Percentiles rank a stretch among this genome's conserved stretches.
These are phyloP conservation scores for Zygnema circumcarinatum DNA, from an alignment of 139 green algal species.

Conservation along the genomic window DNA sequence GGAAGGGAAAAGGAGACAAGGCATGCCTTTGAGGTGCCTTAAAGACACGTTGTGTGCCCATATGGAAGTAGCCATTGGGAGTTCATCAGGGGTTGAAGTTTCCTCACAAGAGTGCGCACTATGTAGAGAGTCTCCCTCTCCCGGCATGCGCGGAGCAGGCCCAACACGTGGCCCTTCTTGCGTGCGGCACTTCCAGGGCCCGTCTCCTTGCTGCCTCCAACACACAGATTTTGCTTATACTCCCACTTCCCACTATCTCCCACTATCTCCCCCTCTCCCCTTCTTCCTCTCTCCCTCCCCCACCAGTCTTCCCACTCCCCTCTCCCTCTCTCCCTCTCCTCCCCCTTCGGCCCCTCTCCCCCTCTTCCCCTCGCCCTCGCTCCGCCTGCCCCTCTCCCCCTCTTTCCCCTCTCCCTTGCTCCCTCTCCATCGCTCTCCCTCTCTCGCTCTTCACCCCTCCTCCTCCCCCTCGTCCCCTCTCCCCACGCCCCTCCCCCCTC, in stretches of 20 bases:
- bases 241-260: background rate
- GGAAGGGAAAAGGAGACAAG: background rate
- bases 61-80: background rate
- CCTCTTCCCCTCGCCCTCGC: background rate
- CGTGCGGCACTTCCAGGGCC: constrained; percentile 27
- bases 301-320: constrained; percentile 14
- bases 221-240: background rate
- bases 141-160: constrained; percentile 46
- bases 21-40: background rate
- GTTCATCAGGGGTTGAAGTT: background rate
- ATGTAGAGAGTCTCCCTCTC: constrained; percentile 50
- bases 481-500: no score
- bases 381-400: background rate
- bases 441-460: no score
- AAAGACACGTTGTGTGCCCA: background rate
- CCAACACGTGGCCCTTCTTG: constrained; percentile 43
- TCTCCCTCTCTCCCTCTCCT: background rate
- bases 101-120: constrained; percentile 45
- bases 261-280: background rate
- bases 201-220: background rate
- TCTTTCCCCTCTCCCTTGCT: background rate
- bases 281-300: background rate
- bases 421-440: no score
- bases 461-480: no score
- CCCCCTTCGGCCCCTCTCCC: background rate